phyloP scores from a whole-genome alignment of 768 basidiomycete genomes.

The Podaxis pistillaris region DNA sequence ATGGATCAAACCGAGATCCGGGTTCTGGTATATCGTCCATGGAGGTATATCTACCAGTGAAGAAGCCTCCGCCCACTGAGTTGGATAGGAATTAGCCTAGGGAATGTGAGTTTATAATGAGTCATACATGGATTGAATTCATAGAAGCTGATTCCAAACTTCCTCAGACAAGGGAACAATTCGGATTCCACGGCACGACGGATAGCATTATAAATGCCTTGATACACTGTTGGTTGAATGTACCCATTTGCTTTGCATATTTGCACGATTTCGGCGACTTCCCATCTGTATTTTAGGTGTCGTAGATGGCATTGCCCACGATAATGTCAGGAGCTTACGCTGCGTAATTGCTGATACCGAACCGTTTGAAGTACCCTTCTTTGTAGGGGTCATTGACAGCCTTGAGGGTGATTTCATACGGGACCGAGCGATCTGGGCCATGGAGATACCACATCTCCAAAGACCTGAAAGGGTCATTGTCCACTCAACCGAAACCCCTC shows the following conservation, averaged over 20 bases:
- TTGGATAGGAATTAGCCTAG: not conserved
- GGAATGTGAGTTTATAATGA: not conserved
- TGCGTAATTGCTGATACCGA: slow-evolving; percentile 62
- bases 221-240: slow-evolving; percentile 55
- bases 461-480: slow-evolving; percentile 36
- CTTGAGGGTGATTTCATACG: slow-evolving; percentile 54
- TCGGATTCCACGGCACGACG: slow-evolving; percentile 40
- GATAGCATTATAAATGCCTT: slow-evolving; percentile 43
- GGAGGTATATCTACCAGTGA: slow-evolving; percentile 51
- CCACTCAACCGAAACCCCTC: not conserved
- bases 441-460: slow-evolving; percentile 57
- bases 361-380: slow-evolving; percentile 58
- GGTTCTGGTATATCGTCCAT: slow-evolving; percentile 39
- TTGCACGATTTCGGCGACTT: slow-evolving; percentile 58
- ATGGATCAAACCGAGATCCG: slow-evolving; percentile 58
- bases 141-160: slow-evolving; percentile 55
- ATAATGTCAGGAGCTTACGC: slow-evolving; percentile 32
- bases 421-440: slow-evolving; percentile 55
- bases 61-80: slow-evolving; percentile 58
- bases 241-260: slow-evolving; percentile 56
- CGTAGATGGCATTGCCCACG: not conserved
- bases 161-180: slow-evolving; percentile 55
- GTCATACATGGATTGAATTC: slow-evolving; percentile 52
- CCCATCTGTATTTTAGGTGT: slow-evolving; percentile 37
- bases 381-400: slow-evolving; percentile 54